These are phyloP conservation scores for Heterobasidion occidentale DNA, from an alignment of 1,284 basidiomycete species.

Conservation along the genomic window DNA sequence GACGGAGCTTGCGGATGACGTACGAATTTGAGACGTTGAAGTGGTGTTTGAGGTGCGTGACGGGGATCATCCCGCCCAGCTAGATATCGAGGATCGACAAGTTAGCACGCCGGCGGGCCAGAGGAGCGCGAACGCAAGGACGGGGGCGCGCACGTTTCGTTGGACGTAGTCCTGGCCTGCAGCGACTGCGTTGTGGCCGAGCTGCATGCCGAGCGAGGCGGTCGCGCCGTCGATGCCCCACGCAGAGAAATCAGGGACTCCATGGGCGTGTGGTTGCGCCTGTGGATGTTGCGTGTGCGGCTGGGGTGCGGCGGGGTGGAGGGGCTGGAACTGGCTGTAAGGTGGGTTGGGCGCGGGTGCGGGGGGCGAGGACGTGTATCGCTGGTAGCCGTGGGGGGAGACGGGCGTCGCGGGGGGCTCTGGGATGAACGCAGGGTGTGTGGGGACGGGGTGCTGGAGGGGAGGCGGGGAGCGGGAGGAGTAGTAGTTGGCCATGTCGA, in stretches of 20 bases:
- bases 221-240: conserved; percentile 92
- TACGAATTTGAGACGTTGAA: conserved; percentile 98
- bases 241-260: conserved; percentile 49
- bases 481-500: conserved; percentile 32
- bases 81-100: conserved; percentile 20
- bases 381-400: conserved; percentile 70
- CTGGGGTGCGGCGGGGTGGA: conserved; percentile 19
- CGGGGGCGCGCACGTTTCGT: conserved; percentile 65
- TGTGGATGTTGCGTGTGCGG: conserved; percentile 17
- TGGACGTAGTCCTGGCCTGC: conserved; percentile 96
- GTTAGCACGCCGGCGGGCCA: neutral
- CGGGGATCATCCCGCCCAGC: conserved; percentile 76
- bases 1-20: conserved; percentile 83
- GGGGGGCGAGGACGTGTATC: conserved; percentile 58
- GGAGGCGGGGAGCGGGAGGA: conserved; percentile 68
- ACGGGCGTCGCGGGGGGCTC: conserved; percentile 80
- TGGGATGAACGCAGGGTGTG: conserved; percentile 83
- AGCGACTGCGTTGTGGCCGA: conserved; percentile 86
- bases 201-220: conserved; percentile 94
- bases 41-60: conserved; percentile 81
- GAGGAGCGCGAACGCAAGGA: neutral
- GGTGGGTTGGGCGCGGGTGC: conserved; percentile 21
- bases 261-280: conserved; percentile 13
- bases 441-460: conserved; percentile 83
- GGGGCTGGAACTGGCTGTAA: conserved; percentile 22